Evolutionary conservation across 1,139 yeast species (phyloP), one percentile per base, ranked within the genome.

Genomic region (Geotrichum fermentans): DNA sequence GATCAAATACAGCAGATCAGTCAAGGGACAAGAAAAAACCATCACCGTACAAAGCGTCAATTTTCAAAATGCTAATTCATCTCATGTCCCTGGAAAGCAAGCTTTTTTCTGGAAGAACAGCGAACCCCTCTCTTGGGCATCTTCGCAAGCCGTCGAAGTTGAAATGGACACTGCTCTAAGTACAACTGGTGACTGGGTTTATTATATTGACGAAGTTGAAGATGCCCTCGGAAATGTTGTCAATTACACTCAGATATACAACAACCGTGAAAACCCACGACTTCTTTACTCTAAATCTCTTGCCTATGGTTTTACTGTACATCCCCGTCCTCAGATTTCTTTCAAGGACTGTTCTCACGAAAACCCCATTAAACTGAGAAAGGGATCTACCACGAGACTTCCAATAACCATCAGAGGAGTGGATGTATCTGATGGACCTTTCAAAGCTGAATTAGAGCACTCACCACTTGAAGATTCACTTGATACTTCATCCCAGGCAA

Each of bases 181-280:
- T 13, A 68, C 72, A 18, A 69, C 78, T 5, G 95, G 95, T 13
- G 70, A 69, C 18, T 74, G 86, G 63, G 74, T 78, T 34, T 88
- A 85, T 60, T 79, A 79, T 45, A 73, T 90, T 39, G 77, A 79
- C 40, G 79, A 78, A 54, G 75, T 89, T 5, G 74, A 74, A 8
- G 97, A 90, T 65, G 84, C 83, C 1, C 71, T 87, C 53, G 96
- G 96, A 0, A 86, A 86, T 58, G 57, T 68, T 1, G 77, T 80
- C 50, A 74, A 77, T 50, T 87, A 80, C 58, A 74, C 74, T 1
- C 55, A 52, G 18, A 53, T 60, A 17, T 56, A 58, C 43, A 55
- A 57, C 69, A 55, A 74, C 72, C 16, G 59, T 11, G 57, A 56
- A 24, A 55, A 58, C 39, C 53, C 59, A n/a, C 52, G 56, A 21